Evolutionary conservation across 208 protist genomes (phyloP), one percentile per base, ranked within the genome.

Genomic region (Leishmania guyanensis): DNA sequence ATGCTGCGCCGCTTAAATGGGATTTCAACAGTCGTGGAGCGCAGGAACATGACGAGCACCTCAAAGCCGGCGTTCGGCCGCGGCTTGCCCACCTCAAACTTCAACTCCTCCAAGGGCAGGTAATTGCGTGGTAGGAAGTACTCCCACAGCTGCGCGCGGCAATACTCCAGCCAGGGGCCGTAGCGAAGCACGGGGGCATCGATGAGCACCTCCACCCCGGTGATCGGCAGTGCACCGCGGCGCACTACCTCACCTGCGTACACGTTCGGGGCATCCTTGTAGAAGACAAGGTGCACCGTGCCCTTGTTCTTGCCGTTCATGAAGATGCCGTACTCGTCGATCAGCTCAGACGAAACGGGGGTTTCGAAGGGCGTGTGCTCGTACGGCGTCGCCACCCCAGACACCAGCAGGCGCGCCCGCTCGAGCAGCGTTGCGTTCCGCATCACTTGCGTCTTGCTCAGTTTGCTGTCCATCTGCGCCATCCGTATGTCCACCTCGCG

Each of bases 131-230:
- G 95, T 1, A 95, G 73, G 64, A 98, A 97, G 81, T 90, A 94
- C 43, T 92, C 83, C 85, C 88, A 94, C 56, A 98, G 81, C 84
- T 96, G 79, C 72, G 86, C 91, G 56, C 92, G 89, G 68, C 90
- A 96, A 86, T 94, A 96, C 83, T 96, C 88, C 17, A 94, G 86
- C 93, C 95, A 98, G 46, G 95, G 90, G 22, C 95, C 93, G 75
- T 94, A 95, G 51, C 86, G 87, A 8, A 98, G 54, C 64, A 88
- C 78, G 4, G 91, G 91, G 5, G 89, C 79, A 68, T 96, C 92
- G 62, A 98, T 77, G 48, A 96, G 60, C n/a, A 98, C 77, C 86
- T 98, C 95, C 6, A 95, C 69, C 33, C 95, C 93, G 17, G 83
- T 91, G 12, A 72, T 90, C 26, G 94, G 95, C 71, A 98, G 79